A percentile compares a stretch with the other conserved stretches of the same genome.
Conservation (phyloP, 495 filamentous ascomycete species). For the Clohesyomyces aquaticus region DNA sequence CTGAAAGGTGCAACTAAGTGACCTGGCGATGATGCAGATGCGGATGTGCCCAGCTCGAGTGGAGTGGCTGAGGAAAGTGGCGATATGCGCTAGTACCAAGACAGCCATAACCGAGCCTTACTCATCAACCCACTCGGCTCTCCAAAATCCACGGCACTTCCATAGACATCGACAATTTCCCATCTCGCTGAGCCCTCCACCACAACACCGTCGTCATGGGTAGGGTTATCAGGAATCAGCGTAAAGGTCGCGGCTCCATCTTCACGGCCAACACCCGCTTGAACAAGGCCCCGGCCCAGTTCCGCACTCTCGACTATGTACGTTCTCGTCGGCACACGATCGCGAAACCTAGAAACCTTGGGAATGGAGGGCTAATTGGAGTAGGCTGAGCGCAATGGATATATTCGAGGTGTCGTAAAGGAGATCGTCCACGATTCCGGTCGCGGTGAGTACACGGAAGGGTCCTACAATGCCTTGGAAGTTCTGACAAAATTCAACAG, state of each 20-base stretch:
- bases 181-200: slow-evolving; percentile 6
- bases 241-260: slow-evolving; percentile 90
- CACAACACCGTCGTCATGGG: slow-evolving; percentile 56
- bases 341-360: background rate
- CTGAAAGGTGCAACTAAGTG: no score
- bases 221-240: slow-evolving; percentile 66
- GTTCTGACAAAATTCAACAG: slow-evolving; percentile 44
- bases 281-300: slow-evolving; percentile 89
- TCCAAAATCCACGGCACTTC: background rate
- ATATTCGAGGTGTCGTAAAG: slow-evolving; percentile 95
- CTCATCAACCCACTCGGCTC: background rate
- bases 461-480: background rate
- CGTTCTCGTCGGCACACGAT: slow-evolving; percentile 65
- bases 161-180: slow-evolving; percentile 12
- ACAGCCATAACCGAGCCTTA: background rate
- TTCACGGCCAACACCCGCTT: slow-evolving; percentile 94
- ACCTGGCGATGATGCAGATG: background rate
- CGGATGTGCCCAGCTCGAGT: background rate
- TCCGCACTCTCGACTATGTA: slow-evolving; percentile 88
- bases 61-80: background rate
- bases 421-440: slow-evolving; percentile 99
- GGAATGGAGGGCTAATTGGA: slow-evolving; percentile 23
- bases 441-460: slow-evolving; percentile 53
- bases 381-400: slow-evolving; percentile 86
- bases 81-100: background rate